Base-by-base conservation (phyloP, 805 yeast species). In the Yarrowia sp. region DNA sequence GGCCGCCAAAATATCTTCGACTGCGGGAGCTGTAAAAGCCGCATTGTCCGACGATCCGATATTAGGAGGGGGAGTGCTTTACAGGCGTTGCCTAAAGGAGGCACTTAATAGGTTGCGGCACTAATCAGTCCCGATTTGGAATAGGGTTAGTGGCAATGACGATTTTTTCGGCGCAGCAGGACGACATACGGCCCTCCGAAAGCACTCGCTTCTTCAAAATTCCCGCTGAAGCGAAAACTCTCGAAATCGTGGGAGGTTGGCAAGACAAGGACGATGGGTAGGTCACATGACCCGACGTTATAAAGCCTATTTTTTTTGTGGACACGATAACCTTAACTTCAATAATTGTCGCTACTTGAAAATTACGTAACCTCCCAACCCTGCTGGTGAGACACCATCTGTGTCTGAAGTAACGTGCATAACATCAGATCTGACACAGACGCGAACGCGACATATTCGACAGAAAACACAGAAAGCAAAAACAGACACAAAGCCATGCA, bases 31-130 rank as follows among this genome's bases (percentile, higher is more conserved):
- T 31, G 55, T 31, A 47, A 47, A 31, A 47, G 55, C 55, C 55
- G 55, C 38, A 47, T 46, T 46, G 53, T 31, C 38, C 38, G 38
- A 31, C 55, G 27, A 47, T 47, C 55, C 55, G 55, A 31, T 47
- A 47, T 31, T 31, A 38, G 38, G 55, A 47, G 14, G 9, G 21
- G 18, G 4, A 21, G 36, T 13, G 29, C 38, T 47, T 44, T 44
- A 31, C 55, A 38, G 55, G 38, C 55, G 38, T 47, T 31, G 55
- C 55, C 55, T 21, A 47, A 47, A 47, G 55, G 38, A 21, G 55
- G 38, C 55, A 47, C 38, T 47, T 47, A 47, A 47, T 47, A 47
- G 55, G 38, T 31, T 47, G 55, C 38, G 55, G 55, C 19, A 47
- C 55, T 47, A 47, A 21, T 32, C 22, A 12, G 55, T 21, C 27